phyloP scores from a whole-genome alignment of 352 stramenopile species.

The Globisporangium camurandrum region DNA sequence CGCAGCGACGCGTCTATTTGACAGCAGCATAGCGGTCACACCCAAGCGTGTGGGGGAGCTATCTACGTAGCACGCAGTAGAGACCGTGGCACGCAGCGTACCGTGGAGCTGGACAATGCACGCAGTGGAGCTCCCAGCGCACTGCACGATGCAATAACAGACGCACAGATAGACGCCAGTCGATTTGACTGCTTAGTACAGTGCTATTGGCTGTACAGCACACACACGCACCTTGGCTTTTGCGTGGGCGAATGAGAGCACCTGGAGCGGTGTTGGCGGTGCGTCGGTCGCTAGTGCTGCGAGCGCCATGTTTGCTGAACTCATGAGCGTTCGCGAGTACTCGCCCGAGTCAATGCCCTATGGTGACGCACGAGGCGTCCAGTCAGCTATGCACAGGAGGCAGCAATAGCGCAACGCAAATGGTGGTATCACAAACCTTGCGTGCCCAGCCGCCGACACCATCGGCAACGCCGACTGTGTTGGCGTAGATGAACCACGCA shows the following conservation, averaged over 20 bases:
- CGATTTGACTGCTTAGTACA: neutral
- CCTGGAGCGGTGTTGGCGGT: conserved; percentile 47
- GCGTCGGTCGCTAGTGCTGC: conserved; percentile 8
- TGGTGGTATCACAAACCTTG: conserved; percentile 41
- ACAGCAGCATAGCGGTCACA: no score
- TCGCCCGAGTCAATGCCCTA: conserved; percentile 83
- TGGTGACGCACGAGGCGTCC: neutral
- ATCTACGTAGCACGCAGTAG: neutral
- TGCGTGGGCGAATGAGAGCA: conserved; percentile 61
- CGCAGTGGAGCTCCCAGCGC: conserved; percentile 74
- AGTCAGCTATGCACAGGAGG: neutral
- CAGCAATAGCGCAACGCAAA: neutral
- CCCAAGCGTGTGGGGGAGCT: no score
- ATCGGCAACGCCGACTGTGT: conserved; percentile 79
- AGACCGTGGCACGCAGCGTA: conserved; percentile 12
- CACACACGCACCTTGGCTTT: conserved; percentile 35
- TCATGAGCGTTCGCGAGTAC: conserved; percentile 83
- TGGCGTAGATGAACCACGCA: conserved; percentile 72
- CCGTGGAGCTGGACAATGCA: conserved; percentile 78
- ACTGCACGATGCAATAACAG: conserved; percentile 18
- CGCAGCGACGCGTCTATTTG: conserved; percentile 58
- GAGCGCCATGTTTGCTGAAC: conserved; percentile 27
- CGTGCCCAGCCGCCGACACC: conserved; percentile 82
- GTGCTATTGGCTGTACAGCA: no score
- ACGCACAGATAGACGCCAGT: neutral